A percentile compares a stretch with the other conserved stretches of the same genome.
phyloP scores from a whole-genome alignment of 1,139 yeast species.

The Yamadazyma trypodendri region DNA sequence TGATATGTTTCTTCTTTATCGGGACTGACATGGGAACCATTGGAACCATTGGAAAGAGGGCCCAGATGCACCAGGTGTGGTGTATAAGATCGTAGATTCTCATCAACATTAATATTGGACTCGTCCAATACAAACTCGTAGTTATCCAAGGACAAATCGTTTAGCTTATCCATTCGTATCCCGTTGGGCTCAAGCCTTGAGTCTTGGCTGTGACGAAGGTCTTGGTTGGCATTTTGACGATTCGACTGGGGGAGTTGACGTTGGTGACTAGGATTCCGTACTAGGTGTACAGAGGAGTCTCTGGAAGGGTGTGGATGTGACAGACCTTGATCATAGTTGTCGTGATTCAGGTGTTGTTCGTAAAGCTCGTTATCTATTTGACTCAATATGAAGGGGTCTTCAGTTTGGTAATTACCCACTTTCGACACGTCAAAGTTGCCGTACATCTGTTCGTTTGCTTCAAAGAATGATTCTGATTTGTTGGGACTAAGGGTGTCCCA shows the following conservation, averaged over 20 bases:
- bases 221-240: neutral
- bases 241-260: no score
- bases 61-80: constrained; percentile 25
- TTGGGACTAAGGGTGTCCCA: constrained; percentile 15
- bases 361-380: constrained; percentile 28
- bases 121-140: constrained; percentile 11
- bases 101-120: neutral
- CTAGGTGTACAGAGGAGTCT: no score
- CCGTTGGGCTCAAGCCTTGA: no score
- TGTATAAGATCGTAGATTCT: neutral
- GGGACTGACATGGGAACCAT: constrained; percentile 18
- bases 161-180: constrained; percentile 7
- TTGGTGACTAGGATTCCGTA: no score
- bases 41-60: no score
- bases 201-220: neutral
- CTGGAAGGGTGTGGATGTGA: no score
- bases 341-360: constrained; percentile 2
- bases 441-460: constrained; percentile 9
- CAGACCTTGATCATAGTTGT: neutral
- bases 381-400: constrained; percentile 26
- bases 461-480: constrained; percentile 14
- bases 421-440: constrained; percentile 3
- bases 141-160: constrained; percentile 13
- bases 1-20: constrained; percentile 2
- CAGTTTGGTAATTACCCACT: constrained; percentile 15